Base-by-base conservation (phyloP, 164 flowering plant species). In the Stephania yunnanensis region DNA sequence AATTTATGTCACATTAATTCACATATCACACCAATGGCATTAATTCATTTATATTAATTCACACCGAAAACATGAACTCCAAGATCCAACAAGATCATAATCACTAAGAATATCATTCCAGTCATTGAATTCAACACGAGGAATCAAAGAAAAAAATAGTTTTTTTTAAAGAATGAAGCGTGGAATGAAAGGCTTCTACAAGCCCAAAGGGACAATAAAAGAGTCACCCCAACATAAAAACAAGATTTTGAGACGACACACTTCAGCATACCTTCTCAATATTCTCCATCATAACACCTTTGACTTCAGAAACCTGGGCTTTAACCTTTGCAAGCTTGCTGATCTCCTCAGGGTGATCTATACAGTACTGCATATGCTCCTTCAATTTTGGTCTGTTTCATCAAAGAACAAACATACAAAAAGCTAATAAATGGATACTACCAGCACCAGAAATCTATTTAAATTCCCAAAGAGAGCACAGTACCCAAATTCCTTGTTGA, bases 401-500 rank as follows among this genome's bases (percentile, higher is more conserved):
- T 50, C 55, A 50, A 50, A 50, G 55, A 50, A 50, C 4, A 50
- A 50, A 11, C 55, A 50, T 50, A 50, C 4, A 50, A 50, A 10
- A 50, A 50, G 55, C 55, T 50, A 50, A 50, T 50, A 50, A 50
- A 10, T 2, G 9, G 55, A 50, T 50, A 50, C 15, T 50, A 10
- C 55, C 15, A 50, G 55, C 55, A 10, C 11, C 3, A 50, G 15
- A 50, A 48, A 50, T 10, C 13, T 50, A 50, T 50, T 36, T 50
- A 9, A 50, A 11, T 8, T 11, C 55, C 55, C 55, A 50, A 10
- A 50, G 55, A 7, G 55, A 50, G 15, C 11, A 50, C 55, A 50
- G 15, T 86, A 91, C 95, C 95, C 92, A 78, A 87, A 91, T 71
- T 89, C 95, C 82, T 81, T 91, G 85, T 82, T 87, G 73, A 91